A percentile compares a stretch with the other conserved stretches of the same genome.
These are phyloP conservation scores for Pinus albicaulis DNA, from an alignment of 75 land plant species.

Conservation along the genomic window DNA sequence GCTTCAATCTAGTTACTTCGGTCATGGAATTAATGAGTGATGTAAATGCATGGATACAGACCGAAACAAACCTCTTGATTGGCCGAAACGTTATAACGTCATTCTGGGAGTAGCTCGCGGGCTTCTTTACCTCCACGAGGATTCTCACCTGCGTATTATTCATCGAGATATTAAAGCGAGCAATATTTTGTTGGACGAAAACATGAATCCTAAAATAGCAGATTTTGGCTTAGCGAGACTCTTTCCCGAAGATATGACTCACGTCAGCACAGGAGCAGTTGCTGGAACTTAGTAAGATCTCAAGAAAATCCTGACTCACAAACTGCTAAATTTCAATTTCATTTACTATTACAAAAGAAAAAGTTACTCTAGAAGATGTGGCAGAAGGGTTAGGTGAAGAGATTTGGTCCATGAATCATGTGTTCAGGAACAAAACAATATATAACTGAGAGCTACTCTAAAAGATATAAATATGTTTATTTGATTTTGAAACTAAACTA, in stretches of 20 bases:
- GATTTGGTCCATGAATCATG: too few species aligned
- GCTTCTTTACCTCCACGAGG: not conserved
- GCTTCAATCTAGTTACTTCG: too few species aligned
- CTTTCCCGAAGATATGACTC: constrained; percentile 22
- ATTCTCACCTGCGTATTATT: constrained; percentile 5
- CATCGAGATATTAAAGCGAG: constrained; percentile 20
- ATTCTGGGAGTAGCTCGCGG: constrained; percentile 7
- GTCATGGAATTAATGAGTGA: too few species aligned
- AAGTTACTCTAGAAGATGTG: too few species aligned
- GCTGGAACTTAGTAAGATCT: constrained; percentile 11
- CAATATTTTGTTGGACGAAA: constrained; percentile 23
- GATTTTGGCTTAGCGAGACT: constrained; percentile 27
- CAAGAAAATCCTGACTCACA: too few species aligned
- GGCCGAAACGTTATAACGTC: constrained; percentile 3
- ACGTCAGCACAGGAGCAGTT: constrained; percentile 19
- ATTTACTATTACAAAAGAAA: too few species aligned
- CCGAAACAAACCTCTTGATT: not conserved
- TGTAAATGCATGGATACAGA: not conserved
- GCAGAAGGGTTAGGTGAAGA: too few species aligned
- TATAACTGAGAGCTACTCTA: too few species aligned
- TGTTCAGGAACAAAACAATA: too few species aligned
- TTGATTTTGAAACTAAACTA: too few species aligned
- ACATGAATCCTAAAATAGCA: constrained; percentile 21
- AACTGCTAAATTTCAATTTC: too few species aligned
- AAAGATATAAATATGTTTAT: too few species aligned